phyloP scores from a whole-genome alignment of 805 yeast genomes.

The Kuraishia molischiana region DNA sequence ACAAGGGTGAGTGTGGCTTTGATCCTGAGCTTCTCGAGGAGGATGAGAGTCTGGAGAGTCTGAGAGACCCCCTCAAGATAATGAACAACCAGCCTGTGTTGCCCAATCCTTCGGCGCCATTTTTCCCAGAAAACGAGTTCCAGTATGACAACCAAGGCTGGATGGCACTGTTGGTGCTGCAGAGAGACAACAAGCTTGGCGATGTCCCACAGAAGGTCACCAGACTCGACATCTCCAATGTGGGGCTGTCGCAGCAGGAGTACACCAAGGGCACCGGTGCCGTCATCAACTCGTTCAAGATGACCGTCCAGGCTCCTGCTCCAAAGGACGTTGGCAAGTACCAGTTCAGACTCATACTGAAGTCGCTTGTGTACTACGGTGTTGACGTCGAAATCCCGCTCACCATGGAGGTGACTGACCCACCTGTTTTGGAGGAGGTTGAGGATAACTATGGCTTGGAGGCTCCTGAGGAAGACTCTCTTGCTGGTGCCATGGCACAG shows the following conservation, averaged over 20 bases:
- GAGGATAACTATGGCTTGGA: conserved; percentile 47
- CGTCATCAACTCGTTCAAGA: conserved; percentile 61
- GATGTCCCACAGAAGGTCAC: conserved; percentile 54
- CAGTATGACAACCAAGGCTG: conserved; percentile 35
- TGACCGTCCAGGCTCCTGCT: conserved; percentile 65
- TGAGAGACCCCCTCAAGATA: conserved; percentile 62
- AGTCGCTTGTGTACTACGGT: conserved; percentile 75
- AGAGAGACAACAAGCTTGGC: conserved; percentile 70
- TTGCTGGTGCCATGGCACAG: conserved; percentile 69
- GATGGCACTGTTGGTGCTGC: conserved; percentile 60
- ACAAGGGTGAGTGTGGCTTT: conserved; percentile 33
- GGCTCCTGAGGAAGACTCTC: conserved; percentile 64
- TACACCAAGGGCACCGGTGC: conserved; percentile 32
- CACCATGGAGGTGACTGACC: conserved; percentile 56
- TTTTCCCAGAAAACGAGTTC: conserved; percentile 44
- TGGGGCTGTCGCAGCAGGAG: conserved; percentile 41
- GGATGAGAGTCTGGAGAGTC: conserved; percentile 50
- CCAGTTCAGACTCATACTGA: conserved; percentile 61
- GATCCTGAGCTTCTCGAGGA: conserved; percentile 33
- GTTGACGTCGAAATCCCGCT: conserved; percentile 67
- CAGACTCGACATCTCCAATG: conserved; percentile 44
- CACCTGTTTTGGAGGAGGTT: conserved; percentile 33
- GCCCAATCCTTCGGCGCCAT: conserved; percentile 63
- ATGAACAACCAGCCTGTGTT: conserved; percentile 62
- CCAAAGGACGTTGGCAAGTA: conserved; percentile 62